Evolutionary conservation across 805 yeast species (phyloP).

Genomic region (Torulaspora microellipsoides): DNA sequence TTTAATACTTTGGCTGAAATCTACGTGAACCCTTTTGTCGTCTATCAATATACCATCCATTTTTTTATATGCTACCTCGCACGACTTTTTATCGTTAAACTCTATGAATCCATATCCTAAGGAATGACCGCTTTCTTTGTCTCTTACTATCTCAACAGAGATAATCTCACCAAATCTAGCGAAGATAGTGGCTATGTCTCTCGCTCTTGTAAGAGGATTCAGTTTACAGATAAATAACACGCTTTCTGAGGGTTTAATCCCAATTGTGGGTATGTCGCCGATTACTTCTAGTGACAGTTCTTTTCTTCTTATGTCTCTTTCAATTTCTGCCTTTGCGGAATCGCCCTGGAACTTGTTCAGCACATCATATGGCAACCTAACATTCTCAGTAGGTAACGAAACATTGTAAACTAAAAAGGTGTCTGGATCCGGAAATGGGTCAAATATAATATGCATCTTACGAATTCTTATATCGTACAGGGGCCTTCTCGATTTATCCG

Average conservation of each 20-base stretch:
- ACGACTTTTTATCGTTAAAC: conserved; percentile 42
- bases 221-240: conserved; percentile 60
- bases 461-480: conserved; percentile 48
- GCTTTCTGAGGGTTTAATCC: conserved; percentile 55
- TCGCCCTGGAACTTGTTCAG: conserved; percentile 22
- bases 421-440: conserved; percentile 45
- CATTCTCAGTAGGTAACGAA: conserved; percentile 38
- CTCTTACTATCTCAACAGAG: conserved; percentile 50
- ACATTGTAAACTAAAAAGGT: conserved; percentile 21
- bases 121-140: conserved; percentile 44
- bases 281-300: conserved; percentile 60
- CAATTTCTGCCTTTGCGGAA: conserved; percentile 26
- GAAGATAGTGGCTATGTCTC: conserved; percentile 52
- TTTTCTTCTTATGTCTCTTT: conserved; percentile 34
- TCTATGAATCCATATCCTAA: conserved; percentile 64
- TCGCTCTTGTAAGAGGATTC: conserved; percentile 56
- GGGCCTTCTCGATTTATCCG: conserved; percentile 42
- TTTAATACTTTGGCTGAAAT: conserved; percentile 56
- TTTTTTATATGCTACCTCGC: conserved; percentile 59
- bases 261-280: conserved; percentile 58
- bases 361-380: conserved; percentile 32
- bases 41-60: conserved; percentile 62
- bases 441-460: conserved; percentile 47
- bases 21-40: conserved; percentile 60
- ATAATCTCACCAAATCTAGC: conserved; percentile 55